Base-by-base conservation (phyloP, 345 rosid genomes). In the Garcia nutans region DNA sequence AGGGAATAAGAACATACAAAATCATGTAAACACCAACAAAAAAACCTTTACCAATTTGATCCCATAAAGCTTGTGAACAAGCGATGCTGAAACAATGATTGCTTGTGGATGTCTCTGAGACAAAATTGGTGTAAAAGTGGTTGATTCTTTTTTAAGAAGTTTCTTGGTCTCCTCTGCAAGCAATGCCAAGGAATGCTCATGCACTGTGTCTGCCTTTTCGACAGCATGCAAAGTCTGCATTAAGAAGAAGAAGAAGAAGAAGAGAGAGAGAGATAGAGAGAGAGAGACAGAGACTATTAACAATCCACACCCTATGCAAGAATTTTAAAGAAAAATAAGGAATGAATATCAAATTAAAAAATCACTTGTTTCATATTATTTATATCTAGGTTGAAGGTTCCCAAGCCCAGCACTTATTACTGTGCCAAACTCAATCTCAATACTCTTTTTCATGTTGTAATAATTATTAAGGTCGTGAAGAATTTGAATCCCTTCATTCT, bases 11-110 rank as follows among this genome's bases (percentile, higher is more conserved):
- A 55, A 57, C 44, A 13, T 20, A 31, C 28, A 24, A 24, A 68
- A 19, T 41, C 42, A 20, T 73, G 65, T 19, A 72, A 71, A 80
- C 76, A 75, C 24, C 50, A 75, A 67, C 61, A 9, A 65, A 26
- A 62, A 76, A 79, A 71, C 67, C 78, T 92, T 86, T 91, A 93
- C 98, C 96, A 96, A 77, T 84, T 91, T 93, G 81, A 75, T 86
- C 78, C 97, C 97, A 64, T 92, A 96, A 71, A 93, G 86, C 86
- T 83, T 96, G 88, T 96, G 99, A 79, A 93, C 71, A 80, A 96
- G 97, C 63, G 92, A 92, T 70, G 93, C 93, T 60, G 97, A 88
- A 85, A 88, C 65, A 26, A 90, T 81, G 65, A 85, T 76, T 75
- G 97, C 94, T 52, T 88, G 94, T 23, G 96, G 94, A 82, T 96